Evolutionary conservation across 306 rosid species (phyloP).

Genomic region (Prosopis cineraria): DNA sequence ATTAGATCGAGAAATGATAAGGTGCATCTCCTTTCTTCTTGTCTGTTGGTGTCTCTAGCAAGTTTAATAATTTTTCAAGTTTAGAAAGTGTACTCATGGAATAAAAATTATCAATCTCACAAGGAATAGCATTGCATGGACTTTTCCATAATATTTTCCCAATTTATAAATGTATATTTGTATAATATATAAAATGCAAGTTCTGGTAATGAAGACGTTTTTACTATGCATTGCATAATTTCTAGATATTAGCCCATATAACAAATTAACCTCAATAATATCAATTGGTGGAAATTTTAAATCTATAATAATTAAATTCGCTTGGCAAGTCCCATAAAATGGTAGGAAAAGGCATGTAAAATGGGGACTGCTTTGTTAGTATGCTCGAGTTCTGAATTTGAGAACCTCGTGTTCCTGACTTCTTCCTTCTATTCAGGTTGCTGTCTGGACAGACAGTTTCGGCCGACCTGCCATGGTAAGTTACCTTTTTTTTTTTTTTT

Average conservation of each 20-base stretch:
- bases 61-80: too few species aligned
- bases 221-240: background rate
- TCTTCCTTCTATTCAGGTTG: conserved; percentile 23
- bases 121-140: background rate
- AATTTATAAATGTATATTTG: too few species aligned
- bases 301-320: background rate
- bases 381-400: background rate
- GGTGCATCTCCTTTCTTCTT: conserved; percentile 23
- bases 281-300: background rate
- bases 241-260: background rate
- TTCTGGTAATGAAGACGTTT: too few species aligned
- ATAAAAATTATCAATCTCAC: background rate
- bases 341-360: background rate
- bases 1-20: conserved; percentile 30
- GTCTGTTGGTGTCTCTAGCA: background rate
- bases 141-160: too few species aligned
- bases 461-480: conserved; percentile 33
- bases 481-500: background rate
- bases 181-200: too few species aligned
- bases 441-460: conserved; percentile 13
- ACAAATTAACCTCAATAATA: background rate
- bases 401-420: background rate
- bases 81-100: background rate
- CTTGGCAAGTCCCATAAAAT: background rate
- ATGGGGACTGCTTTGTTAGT: background rate